Evolutionary conservation across 2,329 filamentous ascomycete species (phyloP).

Genomic region (Aureobasidium leucospermi): DNA sequence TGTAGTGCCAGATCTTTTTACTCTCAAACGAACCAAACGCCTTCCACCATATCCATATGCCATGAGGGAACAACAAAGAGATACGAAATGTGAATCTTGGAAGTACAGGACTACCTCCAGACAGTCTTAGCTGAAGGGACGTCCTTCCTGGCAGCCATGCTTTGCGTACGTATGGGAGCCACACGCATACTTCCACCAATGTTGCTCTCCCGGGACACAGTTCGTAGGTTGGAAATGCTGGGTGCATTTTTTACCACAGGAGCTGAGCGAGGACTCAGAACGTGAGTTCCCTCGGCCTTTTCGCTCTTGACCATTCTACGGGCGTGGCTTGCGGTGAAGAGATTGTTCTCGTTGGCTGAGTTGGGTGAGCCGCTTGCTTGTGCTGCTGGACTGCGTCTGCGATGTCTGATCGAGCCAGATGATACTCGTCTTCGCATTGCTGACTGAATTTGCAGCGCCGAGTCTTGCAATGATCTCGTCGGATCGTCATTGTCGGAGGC

Average conservation of each 20-base stretch:
- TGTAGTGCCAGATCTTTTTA: background rate
- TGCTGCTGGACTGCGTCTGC: conserved; percentile 44
- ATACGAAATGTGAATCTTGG: conserved; percentile 4
- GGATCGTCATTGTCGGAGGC: conserved; percentile 15
- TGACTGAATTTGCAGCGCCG: conserved; percentile 27
- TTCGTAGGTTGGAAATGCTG: conserved; percentile 18
- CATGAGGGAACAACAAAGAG: background rate
- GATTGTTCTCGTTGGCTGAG: conserved; percentile 43
- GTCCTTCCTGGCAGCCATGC: conserved; percentile 9
- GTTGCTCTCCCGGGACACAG: conserved; percentile 3
- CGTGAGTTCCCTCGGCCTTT: conserved; percentile 48
- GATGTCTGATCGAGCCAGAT: conserved; percentile 25
- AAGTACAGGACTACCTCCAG: background rate
- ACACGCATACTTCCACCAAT: conserved; percentile 5
- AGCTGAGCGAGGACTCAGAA: conserved; percentile 54
- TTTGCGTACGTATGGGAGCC: conserved; percentile 5
- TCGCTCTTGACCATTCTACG: conserved; percentile 59
- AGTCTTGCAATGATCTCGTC: conserved; percentile 19
- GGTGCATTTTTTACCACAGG: conserved; percentile 50
- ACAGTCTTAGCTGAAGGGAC: background rate
- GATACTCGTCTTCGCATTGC: conserved; percentile 45
- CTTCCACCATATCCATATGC: background rate
- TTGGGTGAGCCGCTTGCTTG: conserved; percentile 50
- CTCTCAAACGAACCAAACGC: background rate
- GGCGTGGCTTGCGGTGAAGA: conserved; percentile 60